phyloP scores from a whole-genome alignment of 1,284 basidiomycete species.

The Marasmius tenuissimus region DNA sequence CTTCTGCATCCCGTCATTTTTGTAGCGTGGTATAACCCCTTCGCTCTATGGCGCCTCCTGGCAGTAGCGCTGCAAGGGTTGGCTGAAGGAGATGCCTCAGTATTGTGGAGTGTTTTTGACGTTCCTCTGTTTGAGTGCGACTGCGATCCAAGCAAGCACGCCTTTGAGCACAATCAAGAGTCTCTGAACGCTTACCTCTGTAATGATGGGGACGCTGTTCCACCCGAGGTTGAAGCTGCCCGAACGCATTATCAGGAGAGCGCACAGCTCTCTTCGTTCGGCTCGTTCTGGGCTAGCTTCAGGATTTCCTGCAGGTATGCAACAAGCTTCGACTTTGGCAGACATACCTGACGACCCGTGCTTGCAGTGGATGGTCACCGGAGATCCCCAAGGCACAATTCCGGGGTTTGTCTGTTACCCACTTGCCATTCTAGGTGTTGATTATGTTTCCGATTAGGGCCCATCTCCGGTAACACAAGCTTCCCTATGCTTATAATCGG shows the following conservation, averaged over 20 bases:
- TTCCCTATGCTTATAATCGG: constrained; percentile 12
- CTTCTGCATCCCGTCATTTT: constrained; percentile 8
- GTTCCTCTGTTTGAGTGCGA: constrained; percentile 12
- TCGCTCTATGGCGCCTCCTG: constrained; percentile 10
- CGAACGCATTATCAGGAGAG: not conserved
- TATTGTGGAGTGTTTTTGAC: constrained; percentile 10
- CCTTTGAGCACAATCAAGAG: not conserved
- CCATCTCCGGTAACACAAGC: constrained; percentile 16
- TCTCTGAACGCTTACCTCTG: not conserved
- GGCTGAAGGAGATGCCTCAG: constrained; percentile 12
- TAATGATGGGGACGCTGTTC: not conserved
- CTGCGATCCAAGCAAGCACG: constrained; percentile 7
- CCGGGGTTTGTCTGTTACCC: constrained; percentile 4
- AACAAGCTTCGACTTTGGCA: not conserved
- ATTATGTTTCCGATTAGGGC: not conserved
- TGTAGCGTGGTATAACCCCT: constrained; percentile 12
- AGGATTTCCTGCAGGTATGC: constrained; percentile 9
- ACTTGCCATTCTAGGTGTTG: not conserved
- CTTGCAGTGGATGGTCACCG: constrained; percentile 8
- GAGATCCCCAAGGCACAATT: constrained; percentile 14
- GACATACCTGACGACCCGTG: too few relatives aligned
- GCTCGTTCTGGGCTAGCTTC: constrained; percentile 11
- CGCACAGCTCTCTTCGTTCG: constrained; percentile 6
- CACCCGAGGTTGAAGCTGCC: not conserved
- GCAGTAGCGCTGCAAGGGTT: constrained; percentile 17